phyloP scores from a whole-genome alignment of 1,284 basidiomycete species.

The Ceratobasidium sp. region DNA sequence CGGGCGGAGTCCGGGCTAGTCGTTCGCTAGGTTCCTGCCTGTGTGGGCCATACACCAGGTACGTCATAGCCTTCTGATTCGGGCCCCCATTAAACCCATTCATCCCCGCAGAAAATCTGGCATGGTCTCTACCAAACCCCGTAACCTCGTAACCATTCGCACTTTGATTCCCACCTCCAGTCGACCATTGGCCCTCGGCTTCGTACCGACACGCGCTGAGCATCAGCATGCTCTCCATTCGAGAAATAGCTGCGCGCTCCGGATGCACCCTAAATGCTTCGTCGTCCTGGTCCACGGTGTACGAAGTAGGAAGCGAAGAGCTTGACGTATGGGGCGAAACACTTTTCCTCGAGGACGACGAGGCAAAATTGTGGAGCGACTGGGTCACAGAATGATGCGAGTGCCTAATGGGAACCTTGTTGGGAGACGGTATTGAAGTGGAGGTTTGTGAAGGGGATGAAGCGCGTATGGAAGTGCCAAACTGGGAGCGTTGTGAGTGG shows the following conservation, averaged over 20 bases:
- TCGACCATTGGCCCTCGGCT: constrained; percentile 3
- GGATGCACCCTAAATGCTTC: constrained; percentile 38
- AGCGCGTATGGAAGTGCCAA: background rate
- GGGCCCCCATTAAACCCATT: background rate
- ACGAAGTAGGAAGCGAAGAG: constrained; percentile 3
- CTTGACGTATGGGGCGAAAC: constrained; percentile 17
- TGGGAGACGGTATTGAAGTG: background rate
- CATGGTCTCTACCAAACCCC: background rate
- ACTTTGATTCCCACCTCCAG: background rate
- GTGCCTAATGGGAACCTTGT: background rate
- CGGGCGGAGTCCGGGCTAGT: background rate
- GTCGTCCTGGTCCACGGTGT: constrained; percentile 15
- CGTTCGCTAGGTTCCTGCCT: background rate
- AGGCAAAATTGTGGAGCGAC: background rate
- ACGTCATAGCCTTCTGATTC: background rate
- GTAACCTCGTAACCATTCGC: background rate
- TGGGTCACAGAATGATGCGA: background rate
- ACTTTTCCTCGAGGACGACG: constrained; percentile 16
- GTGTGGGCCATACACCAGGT: background rate
- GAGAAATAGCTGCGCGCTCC: constrained; percentile 32
- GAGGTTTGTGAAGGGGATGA: background rate
- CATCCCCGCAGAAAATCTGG: background rate
- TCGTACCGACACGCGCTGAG: constrained; percentile 29
- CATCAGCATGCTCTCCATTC: constrained; percentile 37
- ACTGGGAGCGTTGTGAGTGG: background rate